These are phyloP conservation scores for Scleroderma citrinum DNA, from an alignment of 768 basidiomycete species.

Conservation along the genomic window DNA sequence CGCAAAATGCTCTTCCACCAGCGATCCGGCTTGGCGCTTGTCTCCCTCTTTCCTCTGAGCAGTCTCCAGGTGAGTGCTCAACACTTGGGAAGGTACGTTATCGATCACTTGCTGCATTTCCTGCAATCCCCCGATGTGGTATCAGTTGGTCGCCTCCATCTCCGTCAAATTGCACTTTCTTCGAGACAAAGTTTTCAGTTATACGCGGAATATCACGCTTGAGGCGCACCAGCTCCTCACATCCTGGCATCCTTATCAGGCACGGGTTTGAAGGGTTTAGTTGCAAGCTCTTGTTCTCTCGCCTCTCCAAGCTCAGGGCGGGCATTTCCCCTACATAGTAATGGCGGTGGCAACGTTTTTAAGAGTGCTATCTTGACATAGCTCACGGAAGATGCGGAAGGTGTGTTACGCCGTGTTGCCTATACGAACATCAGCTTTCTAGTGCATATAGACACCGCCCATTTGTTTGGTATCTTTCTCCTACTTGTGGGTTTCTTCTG, in stretches of 20 bases:
- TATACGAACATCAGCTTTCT: conserved; percentile 46
- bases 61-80: conserved; percentile 23
- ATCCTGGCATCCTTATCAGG: conserved; percentile 44
- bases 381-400: conserved; percentile 45
- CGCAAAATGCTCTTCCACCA: conserved; percentile 27
- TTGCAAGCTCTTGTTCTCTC: conserved; percentile 42
- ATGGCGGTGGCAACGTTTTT: conserved; percentile 47
- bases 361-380: conserved; percentile 50
- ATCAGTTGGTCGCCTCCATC: conserved; percentile 22
- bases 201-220: conserved; percentile 36
- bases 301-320: conserved; percentile 30
- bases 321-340: conserved; percentile 47
- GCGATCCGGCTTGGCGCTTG: conserved; percentile 20
- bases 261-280: conserved; percentile 45
- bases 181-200: conserved; percentile 32
- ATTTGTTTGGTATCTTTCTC: conserved; percentile 36
- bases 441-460: conserved; percentile 51
- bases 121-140: conserved; percentile 11
- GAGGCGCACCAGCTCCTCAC: conserved; percentile 37
- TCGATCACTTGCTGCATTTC: conserved; percentile 23
- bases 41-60: conserved; percentile 22
- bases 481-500: conserved; percentile 16
- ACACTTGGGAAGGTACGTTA: conserved; percentile 21
- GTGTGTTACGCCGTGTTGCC: conserved; percentile 44
- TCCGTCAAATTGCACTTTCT: conserved; percentile 27